phyloP scores from a whole-genome alignment of 495 filamentous ascomycete genomes.

The Trichoderma virens region DNA sequence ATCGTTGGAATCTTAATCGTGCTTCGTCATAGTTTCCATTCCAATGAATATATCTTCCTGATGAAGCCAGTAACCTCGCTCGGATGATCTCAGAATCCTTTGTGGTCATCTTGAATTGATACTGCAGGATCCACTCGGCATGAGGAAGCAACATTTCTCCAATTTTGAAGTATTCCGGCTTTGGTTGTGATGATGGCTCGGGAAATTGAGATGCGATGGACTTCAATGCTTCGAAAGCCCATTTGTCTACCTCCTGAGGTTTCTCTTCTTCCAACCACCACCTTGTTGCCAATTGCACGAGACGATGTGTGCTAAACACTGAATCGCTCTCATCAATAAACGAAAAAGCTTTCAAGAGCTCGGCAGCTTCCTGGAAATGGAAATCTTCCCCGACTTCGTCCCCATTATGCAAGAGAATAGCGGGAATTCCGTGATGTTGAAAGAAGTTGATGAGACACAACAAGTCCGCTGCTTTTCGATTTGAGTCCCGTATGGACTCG shows the following conservation, averaged over 20 bases:
- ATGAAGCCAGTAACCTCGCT: background rate
- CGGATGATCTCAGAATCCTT: background rate
- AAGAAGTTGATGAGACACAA: slow-evolving; percentile 33
- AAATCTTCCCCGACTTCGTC: slow-evolving; percentile 14
- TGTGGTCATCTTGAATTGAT: background rate
- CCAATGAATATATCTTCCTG: background rate
- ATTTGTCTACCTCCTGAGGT: background rate
- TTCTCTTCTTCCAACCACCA: slow-evolving; percentile 15
- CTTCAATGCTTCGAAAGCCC: background rate
- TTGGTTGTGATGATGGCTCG: background rate
- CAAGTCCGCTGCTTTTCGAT: slow-evolving; percentile 27
- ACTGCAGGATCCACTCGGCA: background rate
- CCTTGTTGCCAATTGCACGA: slow-evolving; percentile 20
- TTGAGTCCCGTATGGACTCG: slow-evolving; percentile 25
- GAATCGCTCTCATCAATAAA: background rate
- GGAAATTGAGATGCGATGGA: background rate
- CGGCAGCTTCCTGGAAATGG: background rate
- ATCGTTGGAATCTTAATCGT: background rate
- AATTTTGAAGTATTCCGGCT: background rate
- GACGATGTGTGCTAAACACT: slow-evolving; percentile 18
- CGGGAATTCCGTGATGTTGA: slow-evolving; percentile 32
- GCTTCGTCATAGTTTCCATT: background rate
- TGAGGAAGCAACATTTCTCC: background rate
- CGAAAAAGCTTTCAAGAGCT: background rate
- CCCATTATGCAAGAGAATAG: background rate